phyloP scores from a whole-genome alignment of 306 rosid genomes.

The Quercus berberidifolia region DNA sequence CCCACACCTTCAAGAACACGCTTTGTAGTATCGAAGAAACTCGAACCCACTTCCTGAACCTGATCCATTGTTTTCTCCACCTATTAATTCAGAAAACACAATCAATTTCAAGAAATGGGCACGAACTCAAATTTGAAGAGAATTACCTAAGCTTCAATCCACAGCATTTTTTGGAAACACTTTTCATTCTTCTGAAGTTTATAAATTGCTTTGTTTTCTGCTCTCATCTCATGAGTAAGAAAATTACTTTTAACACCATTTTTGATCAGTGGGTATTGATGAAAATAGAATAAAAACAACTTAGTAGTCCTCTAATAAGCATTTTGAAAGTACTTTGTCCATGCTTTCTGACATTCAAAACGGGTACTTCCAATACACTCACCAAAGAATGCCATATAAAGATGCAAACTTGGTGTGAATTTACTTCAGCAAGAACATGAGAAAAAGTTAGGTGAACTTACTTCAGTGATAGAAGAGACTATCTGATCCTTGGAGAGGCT shows the following conservation, averaged over 20 bases:
- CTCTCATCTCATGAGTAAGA: neutral
- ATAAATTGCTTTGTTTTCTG: neutral
- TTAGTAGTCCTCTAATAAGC: neutral
- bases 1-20: conserved; percentile 38
- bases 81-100: conserved; percentile 25
- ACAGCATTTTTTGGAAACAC: neutral
- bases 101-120: conserved; percentile 11
- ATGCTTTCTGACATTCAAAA: neutral
- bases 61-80: conserved; percentile 80
- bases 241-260: neutral
- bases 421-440: neutral
- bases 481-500: conserved; percentile 71
- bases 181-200: neutral
- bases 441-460: conserved; percentile 2
- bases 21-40: conserved; percentile 45
- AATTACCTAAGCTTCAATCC: neutral
- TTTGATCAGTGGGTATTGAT: neutral
- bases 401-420: neutral
- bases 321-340: neutral
- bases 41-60: conserved; percentile 71
- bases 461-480: conserved; percentile 72
- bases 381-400: neutral
- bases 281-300: neutral
- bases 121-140: conserved; percentile 3
- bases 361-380: neutral